Evolutionary conservation across 257 asterid genomes (phyloP).

Genomic region (Prunella vulgaris): DNA sequence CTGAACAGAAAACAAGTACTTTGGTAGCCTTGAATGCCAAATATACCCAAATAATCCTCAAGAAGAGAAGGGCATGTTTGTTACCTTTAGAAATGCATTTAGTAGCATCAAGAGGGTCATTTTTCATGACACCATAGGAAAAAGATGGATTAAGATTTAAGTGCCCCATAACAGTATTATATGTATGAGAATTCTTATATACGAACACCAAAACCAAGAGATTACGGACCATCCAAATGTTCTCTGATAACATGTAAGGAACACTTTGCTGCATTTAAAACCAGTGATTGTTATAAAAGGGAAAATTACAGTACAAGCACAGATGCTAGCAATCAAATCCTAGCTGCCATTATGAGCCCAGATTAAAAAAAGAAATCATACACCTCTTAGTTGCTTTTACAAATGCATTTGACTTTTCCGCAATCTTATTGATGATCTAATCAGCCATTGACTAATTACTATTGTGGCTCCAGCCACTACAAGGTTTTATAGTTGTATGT

Average conservation of each 20-base stretch:
- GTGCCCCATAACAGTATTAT: conserved; percentile 4
- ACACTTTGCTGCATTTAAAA: background rate
- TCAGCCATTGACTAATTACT: background rate
- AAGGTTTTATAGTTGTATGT: background rate
- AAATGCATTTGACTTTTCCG: background rate
- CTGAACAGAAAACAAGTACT: conserved; percentile 7
- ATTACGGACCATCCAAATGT: conserved; percentile 75
- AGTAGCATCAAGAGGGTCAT: conserved; percentile 73
- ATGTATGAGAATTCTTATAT: background rate
- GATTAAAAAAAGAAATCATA: background rate
- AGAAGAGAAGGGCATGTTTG: conserved; percentile 10
- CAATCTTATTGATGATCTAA: background rate
- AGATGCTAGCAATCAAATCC: background rate
- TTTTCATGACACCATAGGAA: conserved; percentile 49
- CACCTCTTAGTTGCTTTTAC: background rate
- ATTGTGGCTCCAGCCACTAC: background rate
- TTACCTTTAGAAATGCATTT: conserved; percentile 79
- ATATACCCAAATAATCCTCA: background rate
- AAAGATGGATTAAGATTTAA: conserved; percentile 11
- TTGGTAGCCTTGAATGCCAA: background rate
- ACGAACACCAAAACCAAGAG: conserved; percentile 24
- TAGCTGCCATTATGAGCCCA: background rate
- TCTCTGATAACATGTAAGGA: conserved; percentile 9
- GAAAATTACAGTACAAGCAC: background rate
- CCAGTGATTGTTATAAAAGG: background rate